Evolutionary conservation across 805 yeast species (phyloP).

Genomic region (Maudiozyma barnettii): DNA sequence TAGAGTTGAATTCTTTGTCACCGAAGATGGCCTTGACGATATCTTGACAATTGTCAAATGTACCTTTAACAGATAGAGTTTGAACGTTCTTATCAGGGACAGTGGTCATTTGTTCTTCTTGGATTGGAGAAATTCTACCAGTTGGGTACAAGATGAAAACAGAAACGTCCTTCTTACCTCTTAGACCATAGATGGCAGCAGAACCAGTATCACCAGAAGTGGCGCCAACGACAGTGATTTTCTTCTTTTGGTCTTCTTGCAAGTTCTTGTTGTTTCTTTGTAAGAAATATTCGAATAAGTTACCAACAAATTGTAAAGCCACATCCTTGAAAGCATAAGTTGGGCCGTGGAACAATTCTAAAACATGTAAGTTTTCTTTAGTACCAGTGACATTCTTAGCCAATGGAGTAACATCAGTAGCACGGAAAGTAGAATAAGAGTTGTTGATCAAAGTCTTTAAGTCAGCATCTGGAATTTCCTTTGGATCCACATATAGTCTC

Average conservation of each 20-base stretch:
- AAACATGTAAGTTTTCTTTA: constrained; percentile 52
- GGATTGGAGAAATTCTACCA: constrained; percentile 94
- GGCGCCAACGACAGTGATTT: constrained; percentile 95
- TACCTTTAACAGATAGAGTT: constrained; percentile 89
- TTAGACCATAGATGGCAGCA: constrained; percentile 95
- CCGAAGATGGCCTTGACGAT: constrained; percentile 89
- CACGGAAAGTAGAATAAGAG: constrained; percentile 87
- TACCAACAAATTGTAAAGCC: constrained; percentile 96
- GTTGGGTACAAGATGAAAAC: constrained; percentile 95
- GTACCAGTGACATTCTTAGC: constrained; percentile 46
- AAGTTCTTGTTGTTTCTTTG: constrained; percentile 55
- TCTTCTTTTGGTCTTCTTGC: constrained; percentile 54
- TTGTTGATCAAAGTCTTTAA: constrained; percentile 49
- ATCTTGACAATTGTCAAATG: constrained; percentile 97
- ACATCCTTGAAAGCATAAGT: constrained; percentile 98
- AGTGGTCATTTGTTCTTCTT: constrained; percentile 97
- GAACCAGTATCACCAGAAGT: constrained; percentile 99
- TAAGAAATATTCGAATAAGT: constrained; percentile 87
- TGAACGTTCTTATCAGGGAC: constrained; percentile 89
- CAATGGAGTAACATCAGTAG: constrained; percentile 82
- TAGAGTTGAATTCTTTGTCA: constrained; percentile 76
- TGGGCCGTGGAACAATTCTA: constrained; percentile 97
- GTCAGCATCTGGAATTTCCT: constrained; percentile 67
- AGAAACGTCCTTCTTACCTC: constrained; percentile 96
- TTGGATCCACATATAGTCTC: constrained; percentile 62